Evolutionary conservation across 75 land plant genomes (phyloP).

Genomic region (Pinus albicaulis): DNA sequence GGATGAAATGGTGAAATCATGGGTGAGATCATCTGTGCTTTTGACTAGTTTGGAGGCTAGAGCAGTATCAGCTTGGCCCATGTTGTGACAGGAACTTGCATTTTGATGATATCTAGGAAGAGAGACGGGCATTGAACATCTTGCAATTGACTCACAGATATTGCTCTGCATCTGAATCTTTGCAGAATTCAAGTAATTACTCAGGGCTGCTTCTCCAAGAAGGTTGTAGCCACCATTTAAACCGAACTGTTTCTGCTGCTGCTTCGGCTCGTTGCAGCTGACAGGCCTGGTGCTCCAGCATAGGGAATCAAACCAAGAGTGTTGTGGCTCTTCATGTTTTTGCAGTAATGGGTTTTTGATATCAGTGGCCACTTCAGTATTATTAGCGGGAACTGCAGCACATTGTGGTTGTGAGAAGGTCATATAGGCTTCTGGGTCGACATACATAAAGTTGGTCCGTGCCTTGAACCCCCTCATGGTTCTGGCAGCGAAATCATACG

Average conservation of each 20-base stretch:
- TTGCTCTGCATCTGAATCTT: neutral
- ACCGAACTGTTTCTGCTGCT: neutral
- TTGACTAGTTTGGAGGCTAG: neutral
- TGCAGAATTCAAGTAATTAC: neutral
- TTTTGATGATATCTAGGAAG: slow-evolving; percentile 7
- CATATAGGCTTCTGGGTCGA: slow-evolving; percentile 10
- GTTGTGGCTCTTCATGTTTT: neutral
- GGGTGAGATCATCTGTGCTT: neutral
- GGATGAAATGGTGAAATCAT: slow-evolving; percentile 1
- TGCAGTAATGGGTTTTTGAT: neutral
- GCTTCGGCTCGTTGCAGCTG: neutral
- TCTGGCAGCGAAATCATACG: slow-evolving; percentile 61
- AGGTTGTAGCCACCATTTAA: neutral
- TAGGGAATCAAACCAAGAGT: neutral
- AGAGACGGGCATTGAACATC: neutral
- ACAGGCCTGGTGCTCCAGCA: neutral
- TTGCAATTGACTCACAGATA: neutral
- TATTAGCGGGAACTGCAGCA: neutral
- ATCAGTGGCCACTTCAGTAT: neutral
- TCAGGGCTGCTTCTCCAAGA: neutral
- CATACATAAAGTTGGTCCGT: slow-evolving; percentile 55
- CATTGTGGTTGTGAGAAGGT: neutral
- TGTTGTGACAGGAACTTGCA: neutral
- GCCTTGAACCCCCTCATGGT: slow-evolving; percentile 64
- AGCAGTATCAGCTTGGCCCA: neutral